Evolutionary conservation across 805 yeast species (phyloP).

Genomic region (Naumovozyma castellii): DNA sequence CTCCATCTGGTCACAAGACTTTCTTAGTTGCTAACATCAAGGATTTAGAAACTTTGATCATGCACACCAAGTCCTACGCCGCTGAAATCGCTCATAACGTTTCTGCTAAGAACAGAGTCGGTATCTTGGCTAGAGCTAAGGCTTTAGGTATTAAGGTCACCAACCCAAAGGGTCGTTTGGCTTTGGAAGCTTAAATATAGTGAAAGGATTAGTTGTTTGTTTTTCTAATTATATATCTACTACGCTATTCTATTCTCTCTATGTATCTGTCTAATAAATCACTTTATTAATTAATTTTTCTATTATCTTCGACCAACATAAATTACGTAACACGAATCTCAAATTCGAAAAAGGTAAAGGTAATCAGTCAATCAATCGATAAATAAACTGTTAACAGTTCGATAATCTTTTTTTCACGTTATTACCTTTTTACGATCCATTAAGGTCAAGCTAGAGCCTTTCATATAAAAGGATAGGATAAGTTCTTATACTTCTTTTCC

Average conservation of each 20-base stretch:
- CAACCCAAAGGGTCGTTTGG: conserved; percentile 95
- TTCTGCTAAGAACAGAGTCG: conserved; percentile 94
- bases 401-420: too few relatives aligned
- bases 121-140: conserved; percentile 88
- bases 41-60: conserved; percentile 85
- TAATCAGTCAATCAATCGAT: too few relatives aligned
- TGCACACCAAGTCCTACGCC: conserved; percentile 96
- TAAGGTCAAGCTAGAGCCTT: too few relatives aligned
- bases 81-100: conserved; percentile 98
- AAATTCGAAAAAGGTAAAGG: too few relatives aligned
- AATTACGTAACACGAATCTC: too few relatives aligned
- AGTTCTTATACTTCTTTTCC: not conserved
- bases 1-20: conserved; percentile 95
- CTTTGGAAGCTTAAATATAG: conserved; percentile 62
- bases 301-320: too few relatives aligned
- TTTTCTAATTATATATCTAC: not conserved
- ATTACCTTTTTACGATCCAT: too few relatives aligned
- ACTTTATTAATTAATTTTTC: too few relatives aligned
- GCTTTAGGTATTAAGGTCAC: conserved; percentile 95
- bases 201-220: not conserved
- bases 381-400: too few relatives aligned
- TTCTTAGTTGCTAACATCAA: conserved; percentile 80
- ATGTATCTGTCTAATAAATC: not conserved
- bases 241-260: not conserved
- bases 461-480: not conserved